Percentiles rank a stretch among this genome's conserved stretches.
Conservation (phyloP, 2,329 filamentous ascomycete species). For the Ophioceras dolichostomum region DNA sequence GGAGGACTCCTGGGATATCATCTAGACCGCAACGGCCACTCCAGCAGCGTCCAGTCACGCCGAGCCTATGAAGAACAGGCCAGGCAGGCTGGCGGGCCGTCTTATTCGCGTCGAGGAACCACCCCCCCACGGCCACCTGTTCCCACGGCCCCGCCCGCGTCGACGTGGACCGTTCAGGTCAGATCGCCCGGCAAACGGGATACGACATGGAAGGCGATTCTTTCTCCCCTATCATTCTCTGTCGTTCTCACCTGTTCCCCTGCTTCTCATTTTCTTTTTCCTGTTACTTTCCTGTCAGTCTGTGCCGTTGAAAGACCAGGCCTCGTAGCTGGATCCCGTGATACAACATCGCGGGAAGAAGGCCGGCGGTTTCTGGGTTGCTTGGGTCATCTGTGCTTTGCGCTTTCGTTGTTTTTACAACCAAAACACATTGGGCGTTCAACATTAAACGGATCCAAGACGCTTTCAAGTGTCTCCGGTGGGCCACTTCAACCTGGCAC, state of each 20-base stretch:
- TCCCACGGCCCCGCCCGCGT: no score
- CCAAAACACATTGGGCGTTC: slow-evolving; percentile 72
- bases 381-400: slow-evolving; percentile 56
- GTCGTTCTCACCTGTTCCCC: no score
- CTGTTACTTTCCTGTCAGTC: slow-evolving; percentile 6
- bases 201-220: no score
- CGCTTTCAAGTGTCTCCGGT: slow-evolving; percentile 40
- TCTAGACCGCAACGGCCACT: slow-evolving; percentile 49
- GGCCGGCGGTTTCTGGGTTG: slow-evolving; percentile 27
- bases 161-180: no score
- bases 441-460: slow-evolving; percentile 64
- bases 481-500: slow-evolving; percentile 56
- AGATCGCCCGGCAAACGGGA: no score
- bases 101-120: no score
- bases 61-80: no score
- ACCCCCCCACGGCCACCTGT: no score
- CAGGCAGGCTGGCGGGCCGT: no score
- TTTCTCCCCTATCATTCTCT: no score
- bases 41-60: no score
- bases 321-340: slow-evolving; percentile 31
- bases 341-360: slow-evolving; percentile 61
- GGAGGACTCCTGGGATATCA: slow-evolving; percentile 89
- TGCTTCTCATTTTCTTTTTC: slow-evolving; percentile 3
- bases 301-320: slow-evolving; percentile 4
- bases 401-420: slow-evolving; percentile 74